These are phyloP conservation scores for Cryptococcus amylolentus DNA, from an alignment of 1,284 basidiomycete species.

Conservation along the genomic window DNA sequence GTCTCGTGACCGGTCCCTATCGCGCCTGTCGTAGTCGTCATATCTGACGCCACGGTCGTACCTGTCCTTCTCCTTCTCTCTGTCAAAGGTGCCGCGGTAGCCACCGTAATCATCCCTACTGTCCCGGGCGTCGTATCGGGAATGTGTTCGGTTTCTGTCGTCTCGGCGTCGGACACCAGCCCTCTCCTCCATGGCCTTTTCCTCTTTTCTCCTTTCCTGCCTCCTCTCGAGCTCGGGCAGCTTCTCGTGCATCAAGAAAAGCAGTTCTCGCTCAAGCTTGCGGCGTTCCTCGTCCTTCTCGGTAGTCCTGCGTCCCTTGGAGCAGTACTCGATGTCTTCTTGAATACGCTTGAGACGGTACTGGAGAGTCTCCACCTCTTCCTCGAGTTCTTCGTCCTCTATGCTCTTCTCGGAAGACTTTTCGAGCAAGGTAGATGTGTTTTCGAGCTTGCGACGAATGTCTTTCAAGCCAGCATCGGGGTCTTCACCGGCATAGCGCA, in stretches of 20 bases:
- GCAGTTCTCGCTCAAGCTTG: conserved; percentile 81
- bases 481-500: conserved; percentile 70
- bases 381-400: conserved; percentile 83
- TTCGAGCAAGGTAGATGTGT: conserved; percentile 79
- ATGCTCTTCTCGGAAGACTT: conserved; percentile 62
- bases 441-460: conserved; percentile 80
- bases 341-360: conserved; percentile 83
- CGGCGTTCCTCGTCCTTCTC: conserved; percentile 82
- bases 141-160: conserved; percentile 74
- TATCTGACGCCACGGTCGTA: conserved; percentile 47
- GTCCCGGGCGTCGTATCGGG: conserved; percentile 58
- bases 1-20: conserved; percentile 30
- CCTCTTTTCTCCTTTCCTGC: conserved; percentile 74
- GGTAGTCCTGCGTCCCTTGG: conserved; percentile 68
- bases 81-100: conserved; percentile 49
- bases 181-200: conserved; percentile 70
- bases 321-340: conserved; percentile 89
- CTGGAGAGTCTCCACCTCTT: conserved; percentile 83
- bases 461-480: conserved; percentile 73
- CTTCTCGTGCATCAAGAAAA: conserved; percentile 83
- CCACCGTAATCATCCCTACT: conserved; percentile 33
- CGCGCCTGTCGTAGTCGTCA: conserved; percentile 29
- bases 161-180: conserved; percentile 79
- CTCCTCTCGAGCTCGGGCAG: conserved; percentile 86
- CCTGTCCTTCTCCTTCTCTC: conserved; percentile 44